Evolutionary conservation across 345 rosid species (phyloP), one percentile per base, ranked within the genome.

Genomic region (Acer campestre): DNA sequence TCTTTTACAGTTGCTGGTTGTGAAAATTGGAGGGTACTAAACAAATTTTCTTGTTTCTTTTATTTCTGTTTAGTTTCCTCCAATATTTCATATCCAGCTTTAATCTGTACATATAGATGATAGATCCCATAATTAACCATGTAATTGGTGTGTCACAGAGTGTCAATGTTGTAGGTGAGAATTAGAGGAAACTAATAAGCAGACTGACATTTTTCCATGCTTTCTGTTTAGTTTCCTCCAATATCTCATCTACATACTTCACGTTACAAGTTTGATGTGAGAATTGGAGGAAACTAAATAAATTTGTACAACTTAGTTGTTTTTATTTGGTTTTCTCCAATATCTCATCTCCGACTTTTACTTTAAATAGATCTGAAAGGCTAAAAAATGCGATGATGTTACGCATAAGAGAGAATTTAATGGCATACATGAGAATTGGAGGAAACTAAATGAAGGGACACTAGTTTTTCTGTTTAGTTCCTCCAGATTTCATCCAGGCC

Each of bases 281-380:
- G 27, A 10, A 18, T 31, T 27, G 44, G 44, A 31, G 51, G 10
- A 35, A 49, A 55, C 7, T 35, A 35, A 71, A 35, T 12, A 55
- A 22, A 35, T 71, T 29, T 62, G 18, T 20, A 3, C 63, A 20
- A 17, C 23, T 14, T 58, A 2, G 4, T 49, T 49, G 56, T 59
- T 59, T 59, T 22, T 59, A 22, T 22, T 59, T 59, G 63, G 63
- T 59, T 76, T 76, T 35, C 67, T 58, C 74, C 68, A 59, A 68
- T 76, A 40, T 68, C 74, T 76, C 73, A 68, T 23, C 58, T 70
- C 56, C 1, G 7, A 51, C 56, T 51, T 51, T 16, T 14, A 14
- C 56, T 51, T 11, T 13, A 49, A 49, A 49, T 49, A 31, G 35
- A 31, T 31, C 31, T 31, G 35, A 4, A 31, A 3, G 35, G 0